Evolutionary conservation across 1,139 yeast genomes (phyloP).

Genomic region (Maudiozyma humilis): DNA sequence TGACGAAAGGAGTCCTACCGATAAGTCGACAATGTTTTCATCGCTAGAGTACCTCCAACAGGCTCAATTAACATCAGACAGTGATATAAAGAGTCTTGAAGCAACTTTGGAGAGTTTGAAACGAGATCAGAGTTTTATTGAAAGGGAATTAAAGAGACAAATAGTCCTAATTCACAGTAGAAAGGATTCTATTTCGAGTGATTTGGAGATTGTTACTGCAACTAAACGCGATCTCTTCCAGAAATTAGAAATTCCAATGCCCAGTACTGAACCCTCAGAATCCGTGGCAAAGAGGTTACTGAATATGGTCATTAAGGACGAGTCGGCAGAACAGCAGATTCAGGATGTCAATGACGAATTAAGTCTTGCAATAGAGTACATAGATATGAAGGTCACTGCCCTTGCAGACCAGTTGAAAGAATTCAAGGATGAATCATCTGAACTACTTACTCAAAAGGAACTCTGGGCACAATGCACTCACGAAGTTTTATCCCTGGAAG

Average conservation of each 20-base stretch:
- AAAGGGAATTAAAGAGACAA: constrained; percentile 17
- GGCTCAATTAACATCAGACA: constrained; percentile 12
- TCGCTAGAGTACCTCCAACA: constrained; percentile 9
- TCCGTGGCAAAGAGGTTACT: neutral
- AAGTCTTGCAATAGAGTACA: constrained; percentile 11
- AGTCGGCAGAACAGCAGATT: constrained; percentile 3
- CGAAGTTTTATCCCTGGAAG: constrained; percentile 18
- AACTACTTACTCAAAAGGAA: constrained; percentile 13
- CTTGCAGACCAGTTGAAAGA: constrained; percentile 19
- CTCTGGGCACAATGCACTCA: constrained; percentile 22
- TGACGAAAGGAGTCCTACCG: too few relatives aligned
- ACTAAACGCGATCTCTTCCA: neutral
- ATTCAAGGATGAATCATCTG: constrained; percentile 19
- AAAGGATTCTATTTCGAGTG: constrained; percentile 11
- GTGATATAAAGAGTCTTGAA: constrained; percentile 19
- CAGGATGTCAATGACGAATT: constrained; percentile 7
- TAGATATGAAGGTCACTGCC: constrained; percentile 15
- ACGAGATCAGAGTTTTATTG: constrained; percentile 21
- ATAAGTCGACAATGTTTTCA: neutral
- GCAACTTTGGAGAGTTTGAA: constrained; percentile 17
- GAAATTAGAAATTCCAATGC: neutral
- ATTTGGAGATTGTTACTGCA: constrained; percentile 10
- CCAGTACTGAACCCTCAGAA: neutral
- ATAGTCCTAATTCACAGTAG: constrained; percentile 11
- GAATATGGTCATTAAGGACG: neutral